Evolutionary conservation across 2,329 filamentous ascomycete genomes (phyloP).

Genomic region (Phaeophleospora eucalypticola): DNA sequence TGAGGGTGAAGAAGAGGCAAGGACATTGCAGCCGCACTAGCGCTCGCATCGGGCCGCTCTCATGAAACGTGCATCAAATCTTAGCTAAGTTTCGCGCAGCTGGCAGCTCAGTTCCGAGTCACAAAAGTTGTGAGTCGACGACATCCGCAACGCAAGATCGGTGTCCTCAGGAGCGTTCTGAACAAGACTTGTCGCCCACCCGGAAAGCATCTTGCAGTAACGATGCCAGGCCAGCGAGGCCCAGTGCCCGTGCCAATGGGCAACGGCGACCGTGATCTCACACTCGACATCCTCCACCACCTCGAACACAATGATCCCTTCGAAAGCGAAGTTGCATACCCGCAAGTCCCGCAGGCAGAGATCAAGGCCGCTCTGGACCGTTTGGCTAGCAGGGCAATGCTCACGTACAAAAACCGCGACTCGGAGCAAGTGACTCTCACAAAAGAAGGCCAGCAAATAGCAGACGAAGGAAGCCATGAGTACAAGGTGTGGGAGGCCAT

Average conservation of each 20-base stretch:
- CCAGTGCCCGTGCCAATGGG: slow-evolving; percentile 44
- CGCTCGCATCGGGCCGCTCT: not conserved
- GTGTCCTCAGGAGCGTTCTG: too few relatives aligned
- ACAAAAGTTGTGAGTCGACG: not conserved
- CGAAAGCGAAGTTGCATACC: slow-evolving; percentile 30
- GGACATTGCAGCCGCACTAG: not conserved
- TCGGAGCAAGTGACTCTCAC: slow-evolving; percentile 73
- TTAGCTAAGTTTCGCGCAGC: not conserved
- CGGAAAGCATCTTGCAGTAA: not conserved
- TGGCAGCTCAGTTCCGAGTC: not conserved
- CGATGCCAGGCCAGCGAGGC: slow-evolving; percentile 34
- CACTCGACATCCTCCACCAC: slow-evolving; percentile 78
- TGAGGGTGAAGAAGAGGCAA: too few relatives aligned
- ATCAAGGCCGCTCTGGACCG: slow-evolving; percentile 87
- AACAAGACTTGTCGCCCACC: not conserved
- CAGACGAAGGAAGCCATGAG: slow-evolving; percentile 48
- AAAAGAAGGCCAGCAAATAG: slow-evolving; percentile 73
- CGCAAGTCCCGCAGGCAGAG: slow-evolving; percentile 37
- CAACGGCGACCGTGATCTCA: slow-evolving; percentile 48
- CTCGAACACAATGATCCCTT: slow-evolving; percentile 39
- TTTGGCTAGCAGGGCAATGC: slow-evolving; percentile 77
- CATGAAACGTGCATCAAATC: not conserved
- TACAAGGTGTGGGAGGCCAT: slow-evolving; percentile 50
- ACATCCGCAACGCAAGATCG: too few relatives aligned
- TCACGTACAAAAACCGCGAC: slow-evolving; percentile 79